Evolutionary conservation across 2,329 filamentous ascomycete genomes (phyloP).

Genomic region (Xylariales sp.): DNA sequence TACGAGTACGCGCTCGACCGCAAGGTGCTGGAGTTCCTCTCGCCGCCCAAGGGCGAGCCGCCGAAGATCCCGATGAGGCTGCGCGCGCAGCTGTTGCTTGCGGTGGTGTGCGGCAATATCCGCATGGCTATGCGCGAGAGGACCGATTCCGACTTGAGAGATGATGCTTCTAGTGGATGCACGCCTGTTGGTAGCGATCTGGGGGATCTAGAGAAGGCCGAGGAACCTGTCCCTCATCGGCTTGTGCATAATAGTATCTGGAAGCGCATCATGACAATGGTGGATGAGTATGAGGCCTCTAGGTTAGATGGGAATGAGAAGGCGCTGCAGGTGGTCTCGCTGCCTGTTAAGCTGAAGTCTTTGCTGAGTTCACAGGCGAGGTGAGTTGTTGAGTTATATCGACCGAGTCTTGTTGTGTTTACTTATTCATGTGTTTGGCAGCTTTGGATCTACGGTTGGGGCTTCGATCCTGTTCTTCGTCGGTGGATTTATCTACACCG

Average conservation of each 20-base stretch:
- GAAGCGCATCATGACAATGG: constrained; percentile 48
- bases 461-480: constrained; percentile 49
- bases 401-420: background rate
- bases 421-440: constrained; percentile 19
- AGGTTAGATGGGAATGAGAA: constrained; percentile 2
- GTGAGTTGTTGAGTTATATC: constrained; percentile 31
- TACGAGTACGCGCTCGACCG: constrained; percentile 49
- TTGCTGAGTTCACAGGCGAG: constrained; percentile 48
- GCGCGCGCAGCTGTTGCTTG: constrained; percentile 46
- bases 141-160: constrained; percentile 17
- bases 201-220: constrained; percentile 17
- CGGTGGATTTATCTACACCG: constrained; percentile 48
- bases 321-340: constrained; percentile 38
- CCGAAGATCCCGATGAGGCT: constrained; percentile 39
- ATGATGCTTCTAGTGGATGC: background rate
- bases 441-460: constrained; percentile 49
- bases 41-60: constrained; percentile 36
- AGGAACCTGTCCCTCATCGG: constrained; percentile 18
- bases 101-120: constrained; percentile 49
- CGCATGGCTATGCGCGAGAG: constrained; percentile 46
- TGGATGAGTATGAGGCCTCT: constrained; percentile 46
- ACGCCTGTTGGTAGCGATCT: constrained; percentile 29
- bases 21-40: constrained; percentile 48
- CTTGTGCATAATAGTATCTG: constrained; percentile 47
- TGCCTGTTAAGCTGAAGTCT: constrained; percentile 47